These are phyloP conservation scores for Pistacia integerrima DNA, from an alignment of 345 rosid genomes.

Conservation along the genomic window DNA sequence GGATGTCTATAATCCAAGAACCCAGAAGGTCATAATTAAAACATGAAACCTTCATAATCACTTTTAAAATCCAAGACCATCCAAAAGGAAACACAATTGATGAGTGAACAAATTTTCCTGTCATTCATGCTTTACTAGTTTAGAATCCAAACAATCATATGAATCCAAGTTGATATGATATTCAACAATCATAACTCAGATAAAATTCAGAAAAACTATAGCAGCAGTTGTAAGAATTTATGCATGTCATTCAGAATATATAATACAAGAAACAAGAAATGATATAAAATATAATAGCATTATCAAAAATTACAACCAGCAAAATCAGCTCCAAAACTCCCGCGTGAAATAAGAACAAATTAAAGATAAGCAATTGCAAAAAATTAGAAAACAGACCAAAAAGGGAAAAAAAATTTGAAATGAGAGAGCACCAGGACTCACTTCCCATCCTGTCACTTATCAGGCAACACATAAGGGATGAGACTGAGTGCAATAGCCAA, in stretches of 20 bases:
- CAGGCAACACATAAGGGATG: constrained; percentile 25
- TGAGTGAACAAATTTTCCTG: neutral
- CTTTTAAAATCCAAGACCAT: neutral
- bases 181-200: neutral
- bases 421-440: constrained; percentile 36
- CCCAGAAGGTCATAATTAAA: neutral
- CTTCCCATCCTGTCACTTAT: constrained; percentile 27
- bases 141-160: neutral
- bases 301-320: constrained; percentile 46
- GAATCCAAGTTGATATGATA: neutral
- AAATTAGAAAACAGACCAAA: constrained; percentile 26
- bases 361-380: constrained; percentile 28
- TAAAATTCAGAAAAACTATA: neutral
- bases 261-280: constrained; percentile 27
- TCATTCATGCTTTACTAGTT: neutral
- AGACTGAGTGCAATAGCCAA: constrained; percentile 23
- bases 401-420: constrained; percentile 20
- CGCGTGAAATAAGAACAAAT: constrained; percentile 27
- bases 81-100: neutral
- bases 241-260: constrained; percentile 21
- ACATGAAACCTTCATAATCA: neutral
- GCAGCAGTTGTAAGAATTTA: neutral
- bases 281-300: constrained; percentile 24
- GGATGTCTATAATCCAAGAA: neutral
- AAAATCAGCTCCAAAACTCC: constrained; percentile 35